Base-by-base conservation (phyloP, 306 rosid genomes). In the Fragaria nilgerrensis region DNA sequence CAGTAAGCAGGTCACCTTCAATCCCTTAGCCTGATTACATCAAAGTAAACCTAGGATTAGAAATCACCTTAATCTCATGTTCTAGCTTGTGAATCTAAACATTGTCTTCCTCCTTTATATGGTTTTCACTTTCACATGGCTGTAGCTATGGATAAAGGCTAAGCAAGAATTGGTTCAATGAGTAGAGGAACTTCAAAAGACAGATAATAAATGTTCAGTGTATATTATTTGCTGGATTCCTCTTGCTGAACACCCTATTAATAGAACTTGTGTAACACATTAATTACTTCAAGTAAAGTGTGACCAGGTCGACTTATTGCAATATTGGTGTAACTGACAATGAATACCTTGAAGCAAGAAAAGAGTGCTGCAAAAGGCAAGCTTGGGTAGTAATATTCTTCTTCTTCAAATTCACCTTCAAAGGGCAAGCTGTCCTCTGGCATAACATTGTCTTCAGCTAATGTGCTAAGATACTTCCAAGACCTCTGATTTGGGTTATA, bases 361-460 rank as follows among this genome's bases (percentile, higher is more conserved):
- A 89, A 92, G 70, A 90, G 90, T 43, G 96, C 94, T 34, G 97
- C 96, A 72, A 90, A 92, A 70, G 98, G 98, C 88, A 92, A 89
- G 86, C 93, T 92, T 43, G 98, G 87, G 65, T 89, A 92, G 81
- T 92, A 94, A 84, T 92, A 90, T 84, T 88, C 96, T 68, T 90
- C 97, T 73, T 90, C 93, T 71, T 91, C 98, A 53, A 75, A 69
- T 56, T 92, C 97, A 62, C 91, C 96, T 65, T 89, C 97, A 15
- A 73, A 75, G 55, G 93, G 81, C 70, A 72, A 69, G 68, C 72
- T 65, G 49, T 82, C 90, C 72, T 86, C 95, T 39, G 52, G 84
- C 5, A 85, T 66, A 9, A 80, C 78, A 77, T 72, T 88, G 84
- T 90, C 92, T 78, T 89, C 91, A 39, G 92, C 92, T 79, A 94